Evolutionary conservation across 2,329 filamentous ascomycete species (phyloP), one percentile per base, ranked within the genome.

Genomic region (Rutstroemia sp.): DNA sequence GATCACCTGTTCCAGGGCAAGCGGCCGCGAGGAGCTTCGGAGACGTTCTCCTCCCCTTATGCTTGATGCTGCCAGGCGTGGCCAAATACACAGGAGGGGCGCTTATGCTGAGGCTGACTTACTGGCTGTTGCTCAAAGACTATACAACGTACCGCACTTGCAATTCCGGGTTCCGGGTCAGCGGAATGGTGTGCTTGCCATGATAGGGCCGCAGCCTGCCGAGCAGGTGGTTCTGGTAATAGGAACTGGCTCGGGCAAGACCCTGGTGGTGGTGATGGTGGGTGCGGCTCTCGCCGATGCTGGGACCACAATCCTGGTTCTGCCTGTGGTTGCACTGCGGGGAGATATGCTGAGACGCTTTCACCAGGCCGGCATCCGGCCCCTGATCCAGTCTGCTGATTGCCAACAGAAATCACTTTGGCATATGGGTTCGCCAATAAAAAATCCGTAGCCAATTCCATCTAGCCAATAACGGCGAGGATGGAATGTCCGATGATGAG

Each of bases 211-310:
- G 14, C 27, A 59, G 8, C 23, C 19, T 39, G 53, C 49, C 42
- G 34, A 61, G 53, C 50, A 61, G 30, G 49, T 61, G 16, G 23
- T 59, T 48, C 27, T 61, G n/a, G 44, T 61, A 17, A 39, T 57
- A 44, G 44, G 51, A 45, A 61, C 49, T 10, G 34, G 51, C 40
- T 56, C 52, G 34, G 30, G 54, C 17, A 61, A 61, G 49, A 55
- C 54, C 4, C 27, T 61, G 6, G 14, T 57, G 6, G 14, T 57
- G 21, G 9, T 58, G 21, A 61, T 61, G 16, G 38, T 61, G 23
- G 19, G 39, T 17, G 48, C 46, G 27, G 16, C 17, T 61, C 62
- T 38, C 51, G 51, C 5, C 34, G 39, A 57, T 57, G 38, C 54
- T 30, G 16, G 50, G 46, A 60, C 36, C 17, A 61, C 38, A 1